These are phyloP conservation scores for Cenchrus americanus DNA, from an alignment of 176 grass and related monocot genomes.

Conservation along the genomic window DNA sequence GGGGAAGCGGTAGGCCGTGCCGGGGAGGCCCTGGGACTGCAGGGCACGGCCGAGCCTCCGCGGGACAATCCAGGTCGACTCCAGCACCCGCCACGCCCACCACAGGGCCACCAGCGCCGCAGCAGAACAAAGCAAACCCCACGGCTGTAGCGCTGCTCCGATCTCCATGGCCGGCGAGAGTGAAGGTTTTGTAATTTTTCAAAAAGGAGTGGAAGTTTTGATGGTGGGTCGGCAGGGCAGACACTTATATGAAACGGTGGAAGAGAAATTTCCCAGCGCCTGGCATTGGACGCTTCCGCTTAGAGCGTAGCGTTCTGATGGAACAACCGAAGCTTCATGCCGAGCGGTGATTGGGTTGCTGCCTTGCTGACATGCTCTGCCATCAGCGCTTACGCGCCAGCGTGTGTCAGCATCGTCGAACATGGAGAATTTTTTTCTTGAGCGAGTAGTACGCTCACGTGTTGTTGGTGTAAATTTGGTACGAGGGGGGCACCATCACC, in stretches of 20 bases:
- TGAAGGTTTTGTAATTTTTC: too few relatives aligned
- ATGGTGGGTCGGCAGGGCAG: background rate
- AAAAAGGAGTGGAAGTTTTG: background rate
- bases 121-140: constrained; percentile 22
- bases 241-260: background rate
- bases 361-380: constrained; percentile 2
- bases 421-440: too few relatives aligned
- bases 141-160: background rate
- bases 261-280: background rate
- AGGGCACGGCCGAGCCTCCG: constrained; percentile 43
- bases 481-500: too few relatives aligned
- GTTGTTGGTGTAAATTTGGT: too few relatives aligned
- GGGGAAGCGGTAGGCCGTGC: constrained; percentile 44
- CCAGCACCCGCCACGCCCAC: constrained; percentile 22
- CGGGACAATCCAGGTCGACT: constrained; percentile 37
- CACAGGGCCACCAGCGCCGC: constrained; percentile 21
- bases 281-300: background rate
- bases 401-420: background rate
- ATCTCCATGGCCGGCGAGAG: constrained; percentile 10
- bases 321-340: constrained; percentile 19
- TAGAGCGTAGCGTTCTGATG: constrained; percentile 12
- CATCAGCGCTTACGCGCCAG: constrained; percentile 25
- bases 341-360: background rate
- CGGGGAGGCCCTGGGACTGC: constrained; percentile 53
- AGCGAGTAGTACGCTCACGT: constrained; percentile 29